Conservation (phyloP, 805 yeast species). For the Lipomyces spencermartinsiae region DNA sequence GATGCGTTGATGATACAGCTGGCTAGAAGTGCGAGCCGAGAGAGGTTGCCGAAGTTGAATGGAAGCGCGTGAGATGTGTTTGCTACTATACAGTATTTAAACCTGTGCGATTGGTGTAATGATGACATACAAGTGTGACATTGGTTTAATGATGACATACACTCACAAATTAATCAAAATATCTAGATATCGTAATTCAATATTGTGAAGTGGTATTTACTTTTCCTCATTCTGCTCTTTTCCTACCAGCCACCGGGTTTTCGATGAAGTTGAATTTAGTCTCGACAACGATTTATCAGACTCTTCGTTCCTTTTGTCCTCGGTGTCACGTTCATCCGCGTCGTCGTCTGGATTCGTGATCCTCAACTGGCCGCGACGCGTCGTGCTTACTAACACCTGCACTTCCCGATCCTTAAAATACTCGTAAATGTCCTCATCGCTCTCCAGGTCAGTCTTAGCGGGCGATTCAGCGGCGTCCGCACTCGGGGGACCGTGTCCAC, state of each 20-base stretch:
- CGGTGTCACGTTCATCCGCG: constrained; percentile 24
- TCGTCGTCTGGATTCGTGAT: constrained; percentile 65
- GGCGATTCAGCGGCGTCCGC: not conserved
- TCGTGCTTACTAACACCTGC: constrained; percentile 72
- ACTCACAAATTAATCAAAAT: not conserved
- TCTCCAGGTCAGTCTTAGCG: constrained; percentile 20
- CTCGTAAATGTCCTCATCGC: constrained; percentile 36
- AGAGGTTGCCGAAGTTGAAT: constrained; percentile 15
- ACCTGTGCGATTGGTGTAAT: not conserved
- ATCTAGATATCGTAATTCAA: not conserved
- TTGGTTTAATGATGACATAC: not conserved
- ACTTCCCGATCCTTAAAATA: constrained; percentile 63
- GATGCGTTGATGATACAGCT: constrained; percentile 87
- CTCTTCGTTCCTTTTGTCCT: not conserved
- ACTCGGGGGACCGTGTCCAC: not conserved
- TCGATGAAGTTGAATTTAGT: constrained; percentile 9
- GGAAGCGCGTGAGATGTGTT: not conserved
- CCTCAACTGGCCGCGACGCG: constrained; percentile 63
- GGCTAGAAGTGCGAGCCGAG: constrained; percentile 67
- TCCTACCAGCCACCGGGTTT: constrained; percentile 21
- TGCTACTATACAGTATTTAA: not conserved
- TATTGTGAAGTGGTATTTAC: not conserved
- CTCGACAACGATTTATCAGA: constrained; percentile 4
- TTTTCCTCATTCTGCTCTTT: constrained; percentile 2
- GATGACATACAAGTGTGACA: not conserved